These are phyloP conservation scores for Kuraishia hungarica DNA, from an alignment of 805 yeast species.

Conservation along the genomic window DNA sequence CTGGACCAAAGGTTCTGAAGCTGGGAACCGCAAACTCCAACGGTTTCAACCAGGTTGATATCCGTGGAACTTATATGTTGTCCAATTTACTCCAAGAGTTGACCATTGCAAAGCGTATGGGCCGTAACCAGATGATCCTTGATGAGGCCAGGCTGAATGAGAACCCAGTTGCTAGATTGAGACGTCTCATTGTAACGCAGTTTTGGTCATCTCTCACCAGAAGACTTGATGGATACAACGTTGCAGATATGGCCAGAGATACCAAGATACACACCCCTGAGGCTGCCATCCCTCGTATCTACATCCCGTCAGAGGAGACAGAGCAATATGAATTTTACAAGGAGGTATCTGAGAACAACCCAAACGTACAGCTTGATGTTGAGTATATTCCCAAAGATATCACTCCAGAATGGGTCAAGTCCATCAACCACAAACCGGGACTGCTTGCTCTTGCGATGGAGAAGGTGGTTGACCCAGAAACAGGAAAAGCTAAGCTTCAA, in stretches of 20 bases:
- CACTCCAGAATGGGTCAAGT: constrained; percentile 68
- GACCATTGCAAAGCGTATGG: constrained; percentile 76
- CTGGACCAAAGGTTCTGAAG: constrained; percentile 74
- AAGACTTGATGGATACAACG: constrained; percentile 49
- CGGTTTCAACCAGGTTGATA: constrained; percentile 64
- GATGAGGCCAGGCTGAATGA: constrained; percentile 82
- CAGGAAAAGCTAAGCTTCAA: constrained; percentile 39
- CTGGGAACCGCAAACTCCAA: constrained; percentile 80
- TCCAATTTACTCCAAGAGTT: constrained; percentile 82
- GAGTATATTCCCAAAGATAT: constrained; percentile 68
- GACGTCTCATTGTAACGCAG: constrained; percentile 61
- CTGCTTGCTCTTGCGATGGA: constrained; percentile 72
- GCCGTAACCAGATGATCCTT: constrained; percentile 66
- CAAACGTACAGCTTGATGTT: constrained; percentile 57
- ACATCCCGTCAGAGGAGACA: constrained; percentile 58
- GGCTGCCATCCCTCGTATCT: constrained; percentile 63
- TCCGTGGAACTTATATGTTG: constrained; percentile 85
- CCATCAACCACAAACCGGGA: constrained; percentile 80
- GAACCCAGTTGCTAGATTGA: constrained; percentile 75
- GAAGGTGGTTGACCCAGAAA: constrained; percentile 36
- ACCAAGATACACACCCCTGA: constrained; percentile 61
- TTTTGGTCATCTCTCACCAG: constrained; percentile 82
- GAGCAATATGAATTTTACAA: constrained; percentile 69
- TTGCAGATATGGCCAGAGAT: constrained; percentile 68
- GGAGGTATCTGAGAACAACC: constrained; percentile 42